Percentiles rank a stretch among this genome's conserved stretches.
phyloP scores from a whole-genome alignment of 2,329 filamentous ascomycete genomes.

The Niveomyces coronatus region DNA sequence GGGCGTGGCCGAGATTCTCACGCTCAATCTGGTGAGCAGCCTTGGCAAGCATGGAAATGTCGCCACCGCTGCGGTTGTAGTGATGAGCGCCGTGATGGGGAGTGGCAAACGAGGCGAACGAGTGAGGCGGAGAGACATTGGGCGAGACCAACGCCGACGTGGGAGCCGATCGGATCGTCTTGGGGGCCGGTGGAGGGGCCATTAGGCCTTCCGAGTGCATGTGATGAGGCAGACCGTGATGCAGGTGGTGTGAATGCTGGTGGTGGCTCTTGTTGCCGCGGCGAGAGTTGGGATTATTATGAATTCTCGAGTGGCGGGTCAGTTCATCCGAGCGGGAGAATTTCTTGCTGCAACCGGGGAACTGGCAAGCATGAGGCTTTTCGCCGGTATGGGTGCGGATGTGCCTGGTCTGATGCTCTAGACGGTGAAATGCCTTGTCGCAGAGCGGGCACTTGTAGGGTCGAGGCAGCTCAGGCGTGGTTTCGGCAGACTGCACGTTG shows the following conservation, averaged over 20 bases:
- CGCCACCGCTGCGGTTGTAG: constrained; percentile 38
- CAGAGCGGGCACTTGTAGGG: constrained; percentile 98
- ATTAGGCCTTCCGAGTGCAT: constrained; percentile 57
- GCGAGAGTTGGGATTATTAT: constrained; percentile 97
- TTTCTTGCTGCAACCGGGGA: constrained; percentile 90
- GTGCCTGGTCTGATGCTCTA: constrained; percentile 86
- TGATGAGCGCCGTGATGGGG: constrained; percentile 36
- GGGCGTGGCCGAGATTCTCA: constrained; percentile 39
- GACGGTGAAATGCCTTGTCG: constrained; percentile 95
- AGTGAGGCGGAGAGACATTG: constrained; percentile 90
- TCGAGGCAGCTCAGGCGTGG: constrained; percentile 63
- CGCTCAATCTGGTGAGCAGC: constrained; percentile 52
- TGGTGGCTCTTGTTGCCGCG: constrained; percentile 72
- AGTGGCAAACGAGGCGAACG: constrained; percentile 61
- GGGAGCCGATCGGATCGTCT: constrained; percentile 80
- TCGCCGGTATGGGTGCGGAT: constrained; percentile 97
- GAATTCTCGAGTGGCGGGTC: constrained; percentile 92
- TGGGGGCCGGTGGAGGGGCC: constrained; percentile 63
- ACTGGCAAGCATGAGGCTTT: constrained; percentile 94
- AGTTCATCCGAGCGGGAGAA: constrained; percentile 96
- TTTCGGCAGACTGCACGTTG: constrained; percentile 48
- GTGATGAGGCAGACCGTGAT: constrained; percentile 30
- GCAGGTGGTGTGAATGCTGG: constrained; percentile 26
- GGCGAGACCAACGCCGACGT: constrained; percentile 81
- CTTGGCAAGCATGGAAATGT: constrained; percentile 51